phyloP scores from a whole-genome alignment of 495 filamentous ascomycete genomes.

The Pyronema domesticum region DNA sequence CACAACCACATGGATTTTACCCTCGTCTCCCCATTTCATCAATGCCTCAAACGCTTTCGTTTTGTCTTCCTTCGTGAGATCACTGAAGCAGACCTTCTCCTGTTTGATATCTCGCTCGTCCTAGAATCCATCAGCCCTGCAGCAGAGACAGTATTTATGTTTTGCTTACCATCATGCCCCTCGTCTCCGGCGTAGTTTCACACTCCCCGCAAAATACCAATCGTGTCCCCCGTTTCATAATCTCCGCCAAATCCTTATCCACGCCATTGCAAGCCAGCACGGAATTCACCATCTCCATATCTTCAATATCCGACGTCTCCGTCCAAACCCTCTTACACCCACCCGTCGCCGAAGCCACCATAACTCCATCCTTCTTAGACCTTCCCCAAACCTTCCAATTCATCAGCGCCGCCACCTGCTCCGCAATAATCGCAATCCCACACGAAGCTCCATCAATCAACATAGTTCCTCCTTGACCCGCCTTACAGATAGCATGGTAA shows the following conservation, averaged over 20 bases:
- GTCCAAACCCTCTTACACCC: background rate
- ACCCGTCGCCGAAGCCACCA: background rate
- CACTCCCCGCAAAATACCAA: background rate
- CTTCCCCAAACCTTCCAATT: background rate
- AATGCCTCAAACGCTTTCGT: background rate
- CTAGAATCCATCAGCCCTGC: background rate
- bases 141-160: background rate
- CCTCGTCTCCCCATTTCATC: background rate
- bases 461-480: background rate
- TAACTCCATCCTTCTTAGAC: background rate
- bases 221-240: background rate
- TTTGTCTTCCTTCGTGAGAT: background rate
- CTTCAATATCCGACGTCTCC: background rate
- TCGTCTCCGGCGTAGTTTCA: background rate
- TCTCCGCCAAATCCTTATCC: background rate
- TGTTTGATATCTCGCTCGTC: background rate
- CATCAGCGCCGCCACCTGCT: background rate
- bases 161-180: background rate
- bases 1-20: background rate
- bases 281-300: background rate
- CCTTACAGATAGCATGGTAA: background rate
- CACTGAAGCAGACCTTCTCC: background rate
- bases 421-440: background rate
- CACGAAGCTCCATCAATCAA: background rate
- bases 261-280: background rate